These are phyloP conservation scores for Metschnikowia sp. DNA, from an alignment of 805 yeast species.

Conservation along the genomic window DNA sequence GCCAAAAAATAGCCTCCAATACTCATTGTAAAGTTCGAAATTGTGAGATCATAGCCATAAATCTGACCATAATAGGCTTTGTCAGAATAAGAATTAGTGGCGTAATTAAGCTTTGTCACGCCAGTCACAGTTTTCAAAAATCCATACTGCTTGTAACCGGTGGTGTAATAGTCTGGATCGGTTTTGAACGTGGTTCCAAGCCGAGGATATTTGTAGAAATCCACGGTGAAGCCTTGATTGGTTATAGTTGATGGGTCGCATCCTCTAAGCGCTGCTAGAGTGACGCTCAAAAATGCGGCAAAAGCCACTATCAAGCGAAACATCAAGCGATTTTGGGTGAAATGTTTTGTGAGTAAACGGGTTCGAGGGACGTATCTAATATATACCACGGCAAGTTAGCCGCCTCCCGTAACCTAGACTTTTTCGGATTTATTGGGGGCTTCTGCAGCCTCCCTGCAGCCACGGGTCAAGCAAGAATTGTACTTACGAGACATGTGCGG, in stretches of 20 bases:
- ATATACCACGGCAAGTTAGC: not conserved
- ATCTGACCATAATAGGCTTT: not conserved
- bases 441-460: too few species aligned
- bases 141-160: slow-evolving; percentile 3
- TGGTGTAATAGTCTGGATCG: not conserved
- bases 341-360: not conserved
- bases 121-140: not conserved
- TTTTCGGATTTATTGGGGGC: too few species aligned
- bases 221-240: slow-evolving; percentile 8
- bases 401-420: not conserved
- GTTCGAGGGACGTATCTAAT: not conserved
- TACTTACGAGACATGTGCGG: too few species aligned
- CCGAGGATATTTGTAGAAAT: slow-evolving; percentile 6
- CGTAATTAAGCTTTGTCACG: slow-evolving; percentile 1
- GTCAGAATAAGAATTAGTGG: not conserved
- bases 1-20: slow-evolving; percentile 4
- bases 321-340: not conserved
- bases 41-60: not conserved
- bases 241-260: not conserved
- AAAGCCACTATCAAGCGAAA: not conserved
- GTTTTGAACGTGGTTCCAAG: not conserved
- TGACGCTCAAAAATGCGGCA: not conserved
- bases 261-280: not conserved
- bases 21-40: slow-evolving; percentile 2
- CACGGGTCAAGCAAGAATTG: too few species aligned